Evolutionary conservation across 768 basidiomycete species (phyloP).

Genomic region (Dictyophora rubrovolvata): DNA sequence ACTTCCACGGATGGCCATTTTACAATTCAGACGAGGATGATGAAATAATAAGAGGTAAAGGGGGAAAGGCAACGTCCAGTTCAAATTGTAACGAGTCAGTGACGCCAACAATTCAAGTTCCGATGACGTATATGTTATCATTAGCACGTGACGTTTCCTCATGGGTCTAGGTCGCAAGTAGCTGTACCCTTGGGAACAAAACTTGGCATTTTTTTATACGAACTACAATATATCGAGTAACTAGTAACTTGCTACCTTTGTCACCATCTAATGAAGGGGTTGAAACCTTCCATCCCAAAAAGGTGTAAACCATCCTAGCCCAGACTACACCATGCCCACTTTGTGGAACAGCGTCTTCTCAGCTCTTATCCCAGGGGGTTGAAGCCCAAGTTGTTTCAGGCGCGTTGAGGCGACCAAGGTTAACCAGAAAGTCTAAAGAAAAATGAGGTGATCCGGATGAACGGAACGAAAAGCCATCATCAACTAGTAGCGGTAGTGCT

Average conservation of each 20-base stretch:
- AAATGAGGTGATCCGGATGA: background rate
- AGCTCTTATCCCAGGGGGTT: constrained; percentile 1
- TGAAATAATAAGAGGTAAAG: too few relatives aligned
- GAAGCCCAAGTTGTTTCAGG: constrained; percentile 3
- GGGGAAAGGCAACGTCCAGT: too few relatives aligned
- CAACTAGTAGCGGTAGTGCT: constrained; percentile 55
- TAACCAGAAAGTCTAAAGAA: background rate
- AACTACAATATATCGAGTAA: too few relatives aligned
- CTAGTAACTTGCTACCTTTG: too few relatives aligned
- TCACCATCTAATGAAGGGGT: background rate
- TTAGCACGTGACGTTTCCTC: too few relatives aligned
- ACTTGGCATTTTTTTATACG: too few relatives aligned
- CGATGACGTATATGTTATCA: too few relatives aligned
- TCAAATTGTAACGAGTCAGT: too few relatives aligned
- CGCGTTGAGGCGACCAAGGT: constrained; percentile 12
- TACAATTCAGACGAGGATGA: too few relatives aligned
- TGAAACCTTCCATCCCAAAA: background rate
- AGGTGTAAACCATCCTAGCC: background rate
- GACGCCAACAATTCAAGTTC: too few relatives aligned
- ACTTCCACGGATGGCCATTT: constrained; percentile 42
- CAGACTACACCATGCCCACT: background rate
- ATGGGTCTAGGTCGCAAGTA: too few relatives aligned
- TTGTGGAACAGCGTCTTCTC: background rate
- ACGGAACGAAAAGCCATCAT: constrained; percentile 3
- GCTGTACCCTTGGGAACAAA: too few relatives aligned